These are phyloP conservation scores for Hypsizygus ulmarius DNA, from an alignment of 1,284 basidiomycete species.

Conservation along the genomic window DNA sequence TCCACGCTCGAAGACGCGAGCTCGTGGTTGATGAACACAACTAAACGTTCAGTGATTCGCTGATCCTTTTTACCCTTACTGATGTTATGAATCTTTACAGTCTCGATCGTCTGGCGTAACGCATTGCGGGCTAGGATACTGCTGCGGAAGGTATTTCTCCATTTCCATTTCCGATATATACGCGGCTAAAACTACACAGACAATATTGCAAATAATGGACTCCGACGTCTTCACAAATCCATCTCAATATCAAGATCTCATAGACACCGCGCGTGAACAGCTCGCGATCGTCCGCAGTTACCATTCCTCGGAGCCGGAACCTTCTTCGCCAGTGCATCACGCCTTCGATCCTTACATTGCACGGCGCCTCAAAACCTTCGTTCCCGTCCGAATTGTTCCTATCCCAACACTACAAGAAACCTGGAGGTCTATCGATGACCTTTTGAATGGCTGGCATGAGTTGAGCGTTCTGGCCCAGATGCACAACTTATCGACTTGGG, in stretches of 20 bases:
- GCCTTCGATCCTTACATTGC: conserved; percentile 73
- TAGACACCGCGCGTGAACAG: conserved; percentile 40
- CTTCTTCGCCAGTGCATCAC: conserved; percentile 48
- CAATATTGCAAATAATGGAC: conserved; percentile 51
- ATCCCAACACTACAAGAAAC: conserved; percentile 49
- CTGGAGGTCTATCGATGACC: conserved; percentile 49
- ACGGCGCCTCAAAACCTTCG: conserved; percentile 67
- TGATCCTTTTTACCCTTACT: not conserved
- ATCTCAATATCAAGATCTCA: conserved; percentile 35
- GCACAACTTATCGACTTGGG: conserved; percentile 54
- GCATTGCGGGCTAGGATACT: conserved; percentile 52
- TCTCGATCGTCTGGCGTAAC: conserved; percentile 41
- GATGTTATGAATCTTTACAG: conserved; percentile 25
- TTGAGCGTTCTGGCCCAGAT: conserved; percentile 44
- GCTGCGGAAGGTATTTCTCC: conserved; percentile 51
- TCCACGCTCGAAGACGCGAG: conserved; percentile 57
- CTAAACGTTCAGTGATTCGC: conserved; percentile 34
- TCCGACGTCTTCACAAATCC: conserved; percentile 35
- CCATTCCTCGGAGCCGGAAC: conserved; percentile 35
- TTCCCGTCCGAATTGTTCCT: conserved; percentile 66
- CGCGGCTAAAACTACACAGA: conserved; percentile 28
- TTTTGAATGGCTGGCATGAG: conserved; percentile 61
- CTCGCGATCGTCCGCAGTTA: conserved; percentile 40
- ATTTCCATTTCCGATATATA: not conserved
- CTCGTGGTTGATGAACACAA: conserved; percentile 48